Conservation (phyloP, 306 rosid species). For the Pyrus pyrifolia region DNA sequence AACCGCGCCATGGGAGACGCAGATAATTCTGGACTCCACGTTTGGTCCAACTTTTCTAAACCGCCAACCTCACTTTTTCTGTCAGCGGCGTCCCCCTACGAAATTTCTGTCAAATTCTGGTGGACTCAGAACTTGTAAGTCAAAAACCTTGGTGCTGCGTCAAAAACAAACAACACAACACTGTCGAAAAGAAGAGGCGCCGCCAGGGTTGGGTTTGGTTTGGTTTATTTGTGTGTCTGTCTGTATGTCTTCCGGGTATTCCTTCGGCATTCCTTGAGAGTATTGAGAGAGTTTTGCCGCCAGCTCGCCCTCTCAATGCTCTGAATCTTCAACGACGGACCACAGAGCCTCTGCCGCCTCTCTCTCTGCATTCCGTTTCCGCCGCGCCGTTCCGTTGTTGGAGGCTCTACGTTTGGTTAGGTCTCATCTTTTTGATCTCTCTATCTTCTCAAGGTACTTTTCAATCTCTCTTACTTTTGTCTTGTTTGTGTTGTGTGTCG, state of each 20-base stretch:
- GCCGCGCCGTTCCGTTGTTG: neutral
- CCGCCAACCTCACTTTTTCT: neutral
- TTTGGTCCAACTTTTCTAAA: slow-evolving; percentile 4
- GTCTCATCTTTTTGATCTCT: neutral
- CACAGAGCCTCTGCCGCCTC: neutral
- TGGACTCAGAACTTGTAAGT: too few relatives aligned
- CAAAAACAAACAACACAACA: neutral
- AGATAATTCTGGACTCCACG: slow-evolving; percentile 3
- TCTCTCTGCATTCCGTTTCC: neutral
- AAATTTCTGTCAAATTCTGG: too few relatives aligned
- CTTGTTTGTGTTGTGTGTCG: neutral
- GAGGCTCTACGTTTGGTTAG: neutral
- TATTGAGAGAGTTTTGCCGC: neutral
- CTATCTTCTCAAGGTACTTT: slow-evolving; percentile 15
- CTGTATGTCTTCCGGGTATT: neutral
- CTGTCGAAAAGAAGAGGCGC: slow-evolving; percentile 15
- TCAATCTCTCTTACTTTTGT: neutral
- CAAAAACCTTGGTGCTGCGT: too few relatives aligned
- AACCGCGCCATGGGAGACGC: neutral
- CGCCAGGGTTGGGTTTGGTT: slow-evolving; percentile 17
- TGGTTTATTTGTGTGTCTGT: neutral
- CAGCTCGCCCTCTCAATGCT: neutral
- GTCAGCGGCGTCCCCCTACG: neutral
- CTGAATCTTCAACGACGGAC: neutral
- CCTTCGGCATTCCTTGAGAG: neutral